Evolutionary conservation across 1,139 yeast species (phyloP).

Genomic region (Kazachstania sp.): DNA sequence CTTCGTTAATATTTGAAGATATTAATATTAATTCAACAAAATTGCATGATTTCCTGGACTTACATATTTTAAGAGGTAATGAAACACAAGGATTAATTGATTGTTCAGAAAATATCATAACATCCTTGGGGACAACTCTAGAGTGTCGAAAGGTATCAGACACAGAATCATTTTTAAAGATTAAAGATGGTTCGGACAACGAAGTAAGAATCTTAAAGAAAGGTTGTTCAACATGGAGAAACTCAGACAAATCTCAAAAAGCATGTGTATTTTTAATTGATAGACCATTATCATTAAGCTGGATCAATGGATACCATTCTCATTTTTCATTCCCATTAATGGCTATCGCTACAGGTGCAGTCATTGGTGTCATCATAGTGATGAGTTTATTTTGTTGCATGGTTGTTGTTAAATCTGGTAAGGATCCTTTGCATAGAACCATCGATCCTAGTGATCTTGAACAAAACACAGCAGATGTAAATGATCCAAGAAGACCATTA

Average conservation of each 20-base stretch:
- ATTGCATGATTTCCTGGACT: constrained; percentile 47
- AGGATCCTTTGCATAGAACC: neutral
- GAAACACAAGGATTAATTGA: constrained; percentile 36
- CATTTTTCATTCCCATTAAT: constrained; percentile 57
- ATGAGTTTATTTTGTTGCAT: constrained; percentile 33
- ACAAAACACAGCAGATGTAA: neutral
- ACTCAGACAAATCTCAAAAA: constrained; percentile 8
- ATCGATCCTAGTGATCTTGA: neutral
- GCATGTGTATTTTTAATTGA: constrained; percentile 64
- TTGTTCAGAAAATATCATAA: constrained; percentile 40
- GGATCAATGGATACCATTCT: constrained; percentile 48
- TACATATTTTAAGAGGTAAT: constrained; percentile 62
- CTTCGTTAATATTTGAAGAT: constrained; percentile 39
- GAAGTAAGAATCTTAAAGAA: constrained; percentile 57
- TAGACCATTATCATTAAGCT: constrained; percentile 51
- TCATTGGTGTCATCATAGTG: constrained; percentile 41
- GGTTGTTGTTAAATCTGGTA: constrained; percentile 7
- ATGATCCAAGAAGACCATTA: constrained; percentile 3
- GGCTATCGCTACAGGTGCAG: constrained; percentile 57
- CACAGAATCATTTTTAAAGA: constrained; percentile 29
- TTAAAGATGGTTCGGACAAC: constrained; percentile 45
- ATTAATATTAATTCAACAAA: constrained; percentile 28
- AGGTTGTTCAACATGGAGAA: constrained; percentile 50
- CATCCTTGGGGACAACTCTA: constrained; percentile 38
- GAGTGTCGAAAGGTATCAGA: constrained; percentile 37